These are phyloP conservation scores for Termitomyces sp. DNA, from an alignment of 1,284 basidiomycete genomes.

Conservation along the genomic window DNA sequence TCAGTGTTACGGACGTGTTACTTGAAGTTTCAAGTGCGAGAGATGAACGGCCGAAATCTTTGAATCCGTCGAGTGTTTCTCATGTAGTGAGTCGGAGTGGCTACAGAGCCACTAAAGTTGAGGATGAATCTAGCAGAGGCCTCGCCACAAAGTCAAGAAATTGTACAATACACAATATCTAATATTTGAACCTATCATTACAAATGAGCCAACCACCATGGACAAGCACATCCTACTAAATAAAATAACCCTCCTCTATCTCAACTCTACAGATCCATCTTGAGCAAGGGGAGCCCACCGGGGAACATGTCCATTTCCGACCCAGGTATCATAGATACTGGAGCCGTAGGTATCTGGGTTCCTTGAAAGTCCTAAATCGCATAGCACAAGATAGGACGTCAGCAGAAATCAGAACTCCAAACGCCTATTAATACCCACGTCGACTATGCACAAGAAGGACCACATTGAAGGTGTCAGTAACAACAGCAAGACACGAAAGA, in stretches of 20 bases:
- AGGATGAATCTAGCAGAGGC: no score
- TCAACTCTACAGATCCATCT: slow-evolving; percentile 9
- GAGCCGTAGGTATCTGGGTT: slow-evolving; percentile 2
- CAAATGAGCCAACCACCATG: not conserved
- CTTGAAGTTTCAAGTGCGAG: not conserved
- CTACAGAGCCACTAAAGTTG: no score
- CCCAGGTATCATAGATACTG: slow-evolving; percentile 6
- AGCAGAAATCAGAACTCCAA: slow-evolving; percentile 22
- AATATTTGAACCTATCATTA: not conserved
- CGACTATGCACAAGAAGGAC: slow-evolving; percentile 27
- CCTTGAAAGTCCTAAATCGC: slow-evolving; percentile 14
- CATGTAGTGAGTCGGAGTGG: no score
- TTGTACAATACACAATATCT: not conserved
- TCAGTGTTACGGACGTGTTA: not conserved
- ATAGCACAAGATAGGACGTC: slow-evolving; percentile 14
- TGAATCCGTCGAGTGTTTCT: not conserved
- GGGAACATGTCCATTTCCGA: slow-evolving; percentile 13
- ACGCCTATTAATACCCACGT: slow-evolving; percentile 38
- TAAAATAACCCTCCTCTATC: not conserved
- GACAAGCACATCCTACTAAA: slow-evolving; percentile 1
- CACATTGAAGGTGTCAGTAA: not conserved
- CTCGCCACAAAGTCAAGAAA: no score
- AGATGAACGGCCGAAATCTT: not conserved
- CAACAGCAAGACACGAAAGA: not conserved
- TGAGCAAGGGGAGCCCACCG: slow-evolving; percentile 9